Percentiles rank a stretch among this genome's conserved stretches.
phyloP scores from a whole-genome alignment of 2,329 filamentous ascomycete species.

The Pestalotiopsis sp. region DNA sequence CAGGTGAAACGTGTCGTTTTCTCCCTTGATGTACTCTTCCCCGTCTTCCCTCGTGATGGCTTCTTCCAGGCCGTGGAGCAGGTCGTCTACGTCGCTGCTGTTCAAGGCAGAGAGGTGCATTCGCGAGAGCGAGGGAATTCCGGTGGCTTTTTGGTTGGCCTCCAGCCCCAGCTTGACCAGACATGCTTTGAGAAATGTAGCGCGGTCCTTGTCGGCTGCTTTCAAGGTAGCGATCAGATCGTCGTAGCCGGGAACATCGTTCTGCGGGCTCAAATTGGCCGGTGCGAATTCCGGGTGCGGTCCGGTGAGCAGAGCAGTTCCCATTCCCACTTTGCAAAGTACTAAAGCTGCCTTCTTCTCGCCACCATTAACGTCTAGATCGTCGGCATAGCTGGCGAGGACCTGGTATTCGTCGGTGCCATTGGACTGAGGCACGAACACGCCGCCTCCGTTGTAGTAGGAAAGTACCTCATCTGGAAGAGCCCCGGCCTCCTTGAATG shows the following conservation, averaged over 20 bases:
- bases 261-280: conserved; percentile 70
- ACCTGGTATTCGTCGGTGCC: conserved; percentile 66
- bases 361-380: conserved; percentile 75
- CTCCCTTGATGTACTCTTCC: conserved; percentile 73
- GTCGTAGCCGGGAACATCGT: conserved; percentile 67
- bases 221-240: conserved; percentile 67
- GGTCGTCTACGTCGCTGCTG: conserved; percentile 62
- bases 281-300: conserved; percentile 95
- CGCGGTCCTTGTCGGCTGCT: conserved; percentile 68
- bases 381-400: conserved; percentile 75
- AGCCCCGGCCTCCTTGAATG: conserved; percentile 49
- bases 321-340: conserved; percentile 79
- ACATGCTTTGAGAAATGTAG: conserved; percentile 76
- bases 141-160: conserved; percentile 67
- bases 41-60: conserved; percentile 66
- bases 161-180: conserved; percentile 80
- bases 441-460: conserved; percentile 94
- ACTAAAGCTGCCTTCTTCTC: conserved; percentile 76
- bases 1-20: conserved; percentile 80
- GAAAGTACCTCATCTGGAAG: conserved; percentile 65
- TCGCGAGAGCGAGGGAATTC: conserved; percentile 76
- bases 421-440: conserved; percentile 76
- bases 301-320: conserved; percentile 76
- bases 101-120: conserved; percentile 77
- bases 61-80: conserved; percentile 67